phyloP scores from a whole-genome alignment of 2,329 filamentous ascomycete genomes.

The Epichloe gansuensis region DNA sequence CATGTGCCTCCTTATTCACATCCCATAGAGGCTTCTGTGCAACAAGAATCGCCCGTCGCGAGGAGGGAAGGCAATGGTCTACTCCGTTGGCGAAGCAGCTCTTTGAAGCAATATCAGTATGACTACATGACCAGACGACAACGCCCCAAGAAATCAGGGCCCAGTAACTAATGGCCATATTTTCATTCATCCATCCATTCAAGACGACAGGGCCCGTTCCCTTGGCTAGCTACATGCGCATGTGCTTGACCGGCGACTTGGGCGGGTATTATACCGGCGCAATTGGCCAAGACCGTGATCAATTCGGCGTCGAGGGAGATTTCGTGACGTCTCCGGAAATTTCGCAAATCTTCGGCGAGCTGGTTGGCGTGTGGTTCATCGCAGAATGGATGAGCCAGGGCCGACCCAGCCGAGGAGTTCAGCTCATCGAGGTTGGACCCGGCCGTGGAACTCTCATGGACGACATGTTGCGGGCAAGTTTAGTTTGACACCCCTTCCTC shows the following conservation, averaged over 20 bases:
- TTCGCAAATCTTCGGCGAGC: constrained; percentile 90
- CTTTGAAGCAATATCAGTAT: constrained; percentile 73
- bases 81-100: constrained; percentile 84
- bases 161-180: not conserved
- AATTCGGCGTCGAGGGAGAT: constrained; percentile 86
- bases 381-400: constrained; percentile 95
- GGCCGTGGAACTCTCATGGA: constrained; percentile 94
- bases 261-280: constrained; percentile 88
- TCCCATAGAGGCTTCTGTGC: not conserved
- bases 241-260: constrained; percentile 83
- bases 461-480: constrained; percentile 72
- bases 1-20: not conserved
- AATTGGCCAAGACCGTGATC: constrained; percentile 56
- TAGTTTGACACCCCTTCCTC: constrained; percentile 16
- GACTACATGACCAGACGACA: constrained; percentile 3
- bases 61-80: constrained; percentile 59
- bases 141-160: no score
- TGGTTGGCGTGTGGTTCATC: constrained; percentile 88
- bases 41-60: not conserved
- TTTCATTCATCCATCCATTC: not conserved
- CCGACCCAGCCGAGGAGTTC: constrained; percentile 55
- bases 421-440: constrained; percentile 88
- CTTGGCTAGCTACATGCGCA: constrained; percentile 92
- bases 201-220: constrained; percentile 75
- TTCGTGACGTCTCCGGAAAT: constrained; percentile 97